Conservation (phyloP, 2,329 filamentous ascomycete genomes). For the Ophiocordyceps camponoti-saundersi region DNA sequence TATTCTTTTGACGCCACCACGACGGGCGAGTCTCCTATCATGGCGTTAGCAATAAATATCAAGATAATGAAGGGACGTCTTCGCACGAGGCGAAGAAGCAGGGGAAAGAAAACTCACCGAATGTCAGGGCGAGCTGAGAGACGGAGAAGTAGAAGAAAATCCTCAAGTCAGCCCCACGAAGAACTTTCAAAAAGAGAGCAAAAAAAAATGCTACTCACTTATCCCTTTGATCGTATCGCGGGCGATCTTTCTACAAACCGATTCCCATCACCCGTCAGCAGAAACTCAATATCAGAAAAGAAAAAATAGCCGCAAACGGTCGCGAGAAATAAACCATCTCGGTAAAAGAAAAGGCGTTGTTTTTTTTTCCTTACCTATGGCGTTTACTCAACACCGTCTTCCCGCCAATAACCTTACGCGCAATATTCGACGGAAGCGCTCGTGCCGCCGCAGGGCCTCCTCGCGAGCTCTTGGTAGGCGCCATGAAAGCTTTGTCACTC, state of each 20-base stretch:
- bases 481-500: too few relatives aligned
- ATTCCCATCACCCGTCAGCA: neutral
- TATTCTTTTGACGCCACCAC: conserved; percentile 64
- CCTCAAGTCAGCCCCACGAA: neutral
- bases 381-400: conserved; percentile 1
- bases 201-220: neutral
- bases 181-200: neutral
- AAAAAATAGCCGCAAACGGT: neutral
- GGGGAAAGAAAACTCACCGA: neutral
- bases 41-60: too few relatives aligned
- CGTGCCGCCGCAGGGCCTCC: conserved; percentile 1
- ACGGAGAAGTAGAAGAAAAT: too few relatives aligned
- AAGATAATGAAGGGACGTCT: too few relatives aligned
- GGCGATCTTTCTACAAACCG: neutral
- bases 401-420: neutral
- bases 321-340: too few relatives aligned
- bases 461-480: neutral
- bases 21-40: conserved; percentile 57
- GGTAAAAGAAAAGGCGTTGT: too few relatives aligned
- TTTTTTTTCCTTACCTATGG: too few relatives aligned
- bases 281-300: neutral
- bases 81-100: neutral
- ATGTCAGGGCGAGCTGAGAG: conserved; percentile 1
- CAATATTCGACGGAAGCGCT: neutral
- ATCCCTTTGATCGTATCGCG: neutral